Percentiles rank a stretch among this genome's conserved stretches.
phyloP scores from a whole-genome alignment of 768 basidiomycete species.

The Trametes meyenii region DNA sequence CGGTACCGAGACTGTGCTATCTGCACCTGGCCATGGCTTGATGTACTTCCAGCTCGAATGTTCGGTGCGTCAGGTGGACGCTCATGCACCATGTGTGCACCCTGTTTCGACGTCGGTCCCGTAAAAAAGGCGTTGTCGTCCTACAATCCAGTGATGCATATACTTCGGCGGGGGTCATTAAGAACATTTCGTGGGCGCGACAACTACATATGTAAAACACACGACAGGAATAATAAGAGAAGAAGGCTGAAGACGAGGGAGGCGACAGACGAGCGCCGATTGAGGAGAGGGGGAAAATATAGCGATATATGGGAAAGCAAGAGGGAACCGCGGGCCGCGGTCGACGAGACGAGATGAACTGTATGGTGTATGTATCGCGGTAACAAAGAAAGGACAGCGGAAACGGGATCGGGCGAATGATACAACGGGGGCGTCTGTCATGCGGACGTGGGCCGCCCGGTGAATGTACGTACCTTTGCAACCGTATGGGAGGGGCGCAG shows the following conservation, averaged over 20 bases:
- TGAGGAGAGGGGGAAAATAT: neutral
- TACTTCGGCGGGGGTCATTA: constrained; percentile 10
- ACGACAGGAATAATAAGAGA: constrained; percentile 9
- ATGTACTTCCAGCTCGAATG: neutral
- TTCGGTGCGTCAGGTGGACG: too few species aligned
- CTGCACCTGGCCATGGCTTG: neutral
- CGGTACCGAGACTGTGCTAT: neutral
- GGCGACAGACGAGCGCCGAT: neutral
- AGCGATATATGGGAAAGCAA: constrained; percentile 26
- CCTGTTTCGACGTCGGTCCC: neutral
- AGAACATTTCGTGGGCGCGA: constrained; percentile 15
- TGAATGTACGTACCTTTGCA: constrained; percentile 14
- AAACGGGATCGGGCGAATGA: neutral
- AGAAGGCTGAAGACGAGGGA: neutral
- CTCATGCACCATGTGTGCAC: too few species aligned
- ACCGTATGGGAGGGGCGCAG: constrained; percentile 11
- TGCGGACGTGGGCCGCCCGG: neutral
- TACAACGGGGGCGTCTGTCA: constrained; percentile 8
- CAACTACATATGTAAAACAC: constrained; percentile 27
- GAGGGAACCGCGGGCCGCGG: constrained; percentile 9
- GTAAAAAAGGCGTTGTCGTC: neutral
- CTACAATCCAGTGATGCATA: constrained; percentile 5
- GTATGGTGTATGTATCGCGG: constrained; percentile 14
- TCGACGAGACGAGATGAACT: neutral
- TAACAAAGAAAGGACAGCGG: neutral